Evolutionary conservation across 306 rosid species (phyloP).

Genomic region (Citrullus mucosospermus): DNA sequence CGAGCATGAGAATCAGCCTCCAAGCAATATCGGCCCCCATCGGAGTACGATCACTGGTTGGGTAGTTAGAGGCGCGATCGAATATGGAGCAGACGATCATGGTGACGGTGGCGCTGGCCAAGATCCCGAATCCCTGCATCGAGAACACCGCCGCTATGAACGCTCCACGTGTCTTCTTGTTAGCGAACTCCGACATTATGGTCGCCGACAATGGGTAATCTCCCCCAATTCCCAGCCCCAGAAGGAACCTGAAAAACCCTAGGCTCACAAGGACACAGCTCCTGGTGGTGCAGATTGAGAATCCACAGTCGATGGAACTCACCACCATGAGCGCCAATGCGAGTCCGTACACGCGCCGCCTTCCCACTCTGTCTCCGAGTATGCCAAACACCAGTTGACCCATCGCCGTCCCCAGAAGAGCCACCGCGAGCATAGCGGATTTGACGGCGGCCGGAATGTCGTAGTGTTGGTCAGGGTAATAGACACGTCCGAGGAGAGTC

Average conservation of each 20-base stretch:
- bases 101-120: conserved; percentile 48
- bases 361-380: conserved; percentile 48
- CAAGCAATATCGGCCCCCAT: conserved; percentile 48
- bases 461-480: conserved; percentile 14
- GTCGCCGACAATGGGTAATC: conserved; percentile 76
- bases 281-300: conserved; percentile 40
- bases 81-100: conserved; percentile 39
- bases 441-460: conserved; percentile 7
- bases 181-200: conserved; percentile 84
- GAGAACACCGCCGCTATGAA: conserved; percentile 79
- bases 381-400: conserved; percentile 57
- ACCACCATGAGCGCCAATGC: conserved; percentile 43
- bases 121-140: conserved; percentile 76
- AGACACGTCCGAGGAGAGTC: conserved; percentile 37
- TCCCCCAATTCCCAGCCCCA: conserved; percentile 79
- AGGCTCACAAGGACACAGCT: conserved; percentile 41
- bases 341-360: conserved; percentile 48
- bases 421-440: conserved; percentile 23
- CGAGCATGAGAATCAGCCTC: conserved; percentile 65
- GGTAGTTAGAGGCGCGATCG: background rate
- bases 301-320: conserved; percentile 46
- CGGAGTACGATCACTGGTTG: conserved; percentile 7
- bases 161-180: conserved; percentile 61
- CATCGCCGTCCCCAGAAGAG: conserved; percentile 36
- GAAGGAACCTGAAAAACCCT: conserved; percentile 49